phyloP scores from a whole-genome alignment of 306 rosid species.

The Senna siamea region DNA sequence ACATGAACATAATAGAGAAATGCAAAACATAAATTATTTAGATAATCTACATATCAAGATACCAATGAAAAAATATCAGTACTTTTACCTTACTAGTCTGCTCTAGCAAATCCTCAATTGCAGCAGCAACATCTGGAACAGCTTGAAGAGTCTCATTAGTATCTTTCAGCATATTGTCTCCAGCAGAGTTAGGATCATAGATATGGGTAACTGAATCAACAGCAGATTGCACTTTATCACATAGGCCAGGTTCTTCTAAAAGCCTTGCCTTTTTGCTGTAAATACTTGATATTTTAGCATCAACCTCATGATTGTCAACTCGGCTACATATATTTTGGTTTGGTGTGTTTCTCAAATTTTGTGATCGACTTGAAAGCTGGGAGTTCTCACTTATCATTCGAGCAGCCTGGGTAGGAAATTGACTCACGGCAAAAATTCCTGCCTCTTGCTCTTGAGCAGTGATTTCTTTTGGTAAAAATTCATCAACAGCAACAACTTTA shows the following conservation, averaged over 20 bases:
- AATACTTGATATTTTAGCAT: conserved; percentile 43
- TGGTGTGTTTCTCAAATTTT: conserved; percentile 45
- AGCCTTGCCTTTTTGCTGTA: conserved; percentile 75
- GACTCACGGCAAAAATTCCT: conserved; percentile 72
- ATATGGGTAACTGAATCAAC: conserved; percentile 43
- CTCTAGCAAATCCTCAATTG: conserved; percentile 93
- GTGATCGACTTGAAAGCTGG: conserved; percentile 60
- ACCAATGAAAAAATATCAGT: conserved; percentile 38
- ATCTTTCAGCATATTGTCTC: conserved; percentile 50
- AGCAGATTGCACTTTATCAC: conserved; percentile 43
- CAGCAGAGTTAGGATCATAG: conserved; percentile 42
- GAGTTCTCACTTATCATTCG: conserved; percentile 56
- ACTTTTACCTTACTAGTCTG: conserved; percentile 86
- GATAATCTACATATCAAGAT: neutral
- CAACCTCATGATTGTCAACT: conserved; percentile 45
- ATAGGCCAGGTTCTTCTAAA: conserved; percentile 54
- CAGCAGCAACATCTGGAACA: conserved; percentile 97
- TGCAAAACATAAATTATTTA: conserved; percentile 10
- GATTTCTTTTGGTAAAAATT: conserved; percentile 76
- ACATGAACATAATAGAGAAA: conserved; percentile 23
- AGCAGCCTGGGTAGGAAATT: conserved; percentile 83
- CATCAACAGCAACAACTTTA: conserved; percentile 64
- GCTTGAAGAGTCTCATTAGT: conserved; percentile 44
- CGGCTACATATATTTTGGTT: conserved; percentile 38
- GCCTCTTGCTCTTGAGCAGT: conserved; percentile 81